Evolutionary conservation across 768 basidiomycete genomes (phyloP), one percentile per base, ranked within the genome.

Genomic region (Dioszegia hungarica): DNA sequence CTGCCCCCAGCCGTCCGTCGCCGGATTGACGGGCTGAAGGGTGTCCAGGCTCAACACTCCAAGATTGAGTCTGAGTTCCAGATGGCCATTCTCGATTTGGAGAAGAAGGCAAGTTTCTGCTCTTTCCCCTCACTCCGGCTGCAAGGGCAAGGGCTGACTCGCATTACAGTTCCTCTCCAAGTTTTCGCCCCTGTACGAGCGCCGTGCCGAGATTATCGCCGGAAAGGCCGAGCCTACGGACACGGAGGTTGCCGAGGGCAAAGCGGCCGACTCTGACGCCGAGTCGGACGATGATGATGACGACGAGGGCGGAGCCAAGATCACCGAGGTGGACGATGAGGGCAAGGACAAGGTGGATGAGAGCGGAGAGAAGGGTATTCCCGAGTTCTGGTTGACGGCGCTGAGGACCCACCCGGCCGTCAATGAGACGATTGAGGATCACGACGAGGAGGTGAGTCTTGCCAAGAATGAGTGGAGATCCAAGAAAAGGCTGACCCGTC

Each of bases 381-480:
- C 93, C 49, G 87, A 94, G 68, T 99, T 99, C 82, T 99, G 94
- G 94, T 85, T 95, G 67, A 98, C 95, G 1, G 90, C 92, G 2
- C 81, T 98, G 52, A 85, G 88, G 63, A 98, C 95, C 78, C 92
- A 98, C 76, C 77, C 87, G 53, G 89, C 84, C 47, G 81, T 97
- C 54, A 81, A 82, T 39, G 91, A 93, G 19, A 81, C 92, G 73
- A 90, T 98, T 80, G 94, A 90, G 24, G 92, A 98, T 68, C 86
- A 88, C 54, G 94, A 99, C 75, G 90, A 79, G 70, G 77, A 61
- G 60, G 76, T 77, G 45, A 62, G 75, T 66, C 0, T 9, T 50
- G 17, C 25, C 20, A 22, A 0, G 14, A 44, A 17, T 20, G 14
- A 11, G 22, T 48, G 33, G 11, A 14, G 50, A n/a, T n/a, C n/a